phyloP scores from a whole-genome alignment of 1,284 basidiomycete genomes.

The Ustilago trichophora region DNA sequence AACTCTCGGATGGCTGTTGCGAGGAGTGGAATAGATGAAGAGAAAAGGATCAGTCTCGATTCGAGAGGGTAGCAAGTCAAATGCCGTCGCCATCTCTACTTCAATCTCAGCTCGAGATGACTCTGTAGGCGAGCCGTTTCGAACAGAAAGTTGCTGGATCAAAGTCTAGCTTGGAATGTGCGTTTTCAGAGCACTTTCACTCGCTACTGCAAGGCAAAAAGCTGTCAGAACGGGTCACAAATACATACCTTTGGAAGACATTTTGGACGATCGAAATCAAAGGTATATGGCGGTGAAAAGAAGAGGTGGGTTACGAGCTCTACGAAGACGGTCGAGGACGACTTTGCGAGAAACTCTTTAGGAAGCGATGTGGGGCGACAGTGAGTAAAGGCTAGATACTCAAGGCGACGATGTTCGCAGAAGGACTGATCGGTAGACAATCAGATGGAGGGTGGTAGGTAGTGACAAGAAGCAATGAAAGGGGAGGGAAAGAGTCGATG shows the following conservation, averaged over 20 bases:
- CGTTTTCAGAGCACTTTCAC: no score
- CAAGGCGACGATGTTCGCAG: conserved; percentile 23
- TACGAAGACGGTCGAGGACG: background rate
- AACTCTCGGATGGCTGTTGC: conserved; percentile 62
- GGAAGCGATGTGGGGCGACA: conserved; percentile 29
- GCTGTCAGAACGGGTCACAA: no score
- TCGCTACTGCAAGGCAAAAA: no score
- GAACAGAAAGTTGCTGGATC: no score
- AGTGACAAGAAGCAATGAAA: background rate
- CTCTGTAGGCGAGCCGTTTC: no score
- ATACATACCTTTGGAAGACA: conserved; percentile 56
- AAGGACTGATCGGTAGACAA: conserved; percentile 14
- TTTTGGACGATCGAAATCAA: conserved; percentile 21
- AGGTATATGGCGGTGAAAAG: conserved; percentile 21
- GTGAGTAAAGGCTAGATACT: conserved; percentile 53
- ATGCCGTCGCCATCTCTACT: no score
- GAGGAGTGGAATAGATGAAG: background rate
- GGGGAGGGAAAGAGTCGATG: conserved; percentile 3
- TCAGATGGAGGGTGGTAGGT: conserved; percentile 8
- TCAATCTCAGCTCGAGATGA: no score
- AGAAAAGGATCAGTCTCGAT: background rate
- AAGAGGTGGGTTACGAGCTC: background rate
- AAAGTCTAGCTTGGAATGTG: no score
- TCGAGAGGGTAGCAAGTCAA: no score
- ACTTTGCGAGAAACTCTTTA: background rate